phyloP scores from a whole-genome alignment of 495 filamentous ascomycete species.

The Penicillium egyptiacum region DNA sequence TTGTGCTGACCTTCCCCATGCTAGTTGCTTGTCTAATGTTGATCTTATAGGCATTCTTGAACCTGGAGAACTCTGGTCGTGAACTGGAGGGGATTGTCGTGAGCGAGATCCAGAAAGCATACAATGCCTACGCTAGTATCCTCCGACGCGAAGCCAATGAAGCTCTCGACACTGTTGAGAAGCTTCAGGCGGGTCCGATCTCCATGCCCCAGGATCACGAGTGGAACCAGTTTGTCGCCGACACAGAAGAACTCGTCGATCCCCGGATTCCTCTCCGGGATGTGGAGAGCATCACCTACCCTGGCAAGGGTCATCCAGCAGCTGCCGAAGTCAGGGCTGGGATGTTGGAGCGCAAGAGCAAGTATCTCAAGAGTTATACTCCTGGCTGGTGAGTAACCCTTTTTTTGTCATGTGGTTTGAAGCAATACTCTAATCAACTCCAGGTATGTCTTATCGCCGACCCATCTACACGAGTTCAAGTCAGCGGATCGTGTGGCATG shows the following conservation, averaged over 20 bases:
- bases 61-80: constrained; percentile 89
- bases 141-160: constrained; percentile 86
- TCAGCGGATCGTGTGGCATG: constrained; percentile 71
- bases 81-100: constrained; percentile 95
- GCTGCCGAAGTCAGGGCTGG: constrained; percentile 85
- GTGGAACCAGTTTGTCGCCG: constrained; percentile 80
- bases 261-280: constrained; percentile 76
- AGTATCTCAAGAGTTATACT: constrained; percentile 97
- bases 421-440: constrained; percentile 31
- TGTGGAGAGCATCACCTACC: constrained; percentile 84
- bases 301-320: constrained; percentile 85
- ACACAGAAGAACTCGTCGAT: constrained; percentile 85
- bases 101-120: constrained; percentile 94
- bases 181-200: constrained; percentile 79
- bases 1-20: constrained; percentile 23
- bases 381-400: constrained; percentile 76
- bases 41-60: constrained; percentile 74
- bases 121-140: constrained; percentile 87
- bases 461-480: constrained; percentile 97
- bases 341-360: constrained; percentile 94
- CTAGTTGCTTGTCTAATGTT: constrained; percentile 26
- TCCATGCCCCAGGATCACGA: constrained; percentile 88
- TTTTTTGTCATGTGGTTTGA: constrained; percentile 7
- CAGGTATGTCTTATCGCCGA: constrained; percentile 95
- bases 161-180: constrained; percentile 72